These are phyloP conservation scores for Cercophora sp. DNA, from an alignment of 495 filamentous ascomycete species.

Conservation along the genomic window DNA sequence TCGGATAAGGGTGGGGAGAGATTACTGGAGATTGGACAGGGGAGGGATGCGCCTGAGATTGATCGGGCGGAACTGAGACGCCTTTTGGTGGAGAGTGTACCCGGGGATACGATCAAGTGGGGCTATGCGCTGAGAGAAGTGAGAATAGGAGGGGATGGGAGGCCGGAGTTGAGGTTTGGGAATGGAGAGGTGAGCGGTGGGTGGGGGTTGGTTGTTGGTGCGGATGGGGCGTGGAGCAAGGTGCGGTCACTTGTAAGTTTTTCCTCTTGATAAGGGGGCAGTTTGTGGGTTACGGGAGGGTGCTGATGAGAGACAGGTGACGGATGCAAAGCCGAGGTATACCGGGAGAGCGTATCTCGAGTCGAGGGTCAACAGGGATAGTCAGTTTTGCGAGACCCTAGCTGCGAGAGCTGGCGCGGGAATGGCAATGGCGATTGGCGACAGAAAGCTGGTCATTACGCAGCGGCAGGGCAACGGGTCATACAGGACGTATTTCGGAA, in stretches of 20 bases:
- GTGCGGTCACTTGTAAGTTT: constrained; percentile 26
- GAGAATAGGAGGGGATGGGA: constrained; percentile 11
- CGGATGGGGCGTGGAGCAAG: constrained; percentile 36
- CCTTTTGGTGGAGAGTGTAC: constrained; percentile 43
- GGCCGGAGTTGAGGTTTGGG: constrained; percentile 22
- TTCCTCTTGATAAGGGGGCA: not conserved
- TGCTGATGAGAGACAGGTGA: constrained; percentile 21
- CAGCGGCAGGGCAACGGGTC: constrained; percentile 26
- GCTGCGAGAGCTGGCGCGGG: constrained; percentile 18
- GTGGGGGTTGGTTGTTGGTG: constrained; percentile 30
- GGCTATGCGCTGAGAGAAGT: constrained; percentile 4
- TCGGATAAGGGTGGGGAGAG: constrained; percentile 23
- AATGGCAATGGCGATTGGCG: constrained; percentile 14
- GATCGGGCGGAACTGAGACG: constrained; percentile 40
- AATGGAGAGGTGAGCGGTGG: constrained; percentile 23
- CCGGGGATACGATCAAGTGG: constrained; percentile 31
- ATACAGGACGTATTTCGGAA: constrained; percentile 30
- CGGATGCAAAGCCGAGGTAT: constrained; percentile 24
- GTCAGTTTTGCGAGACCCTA: constrained; percentile 22
- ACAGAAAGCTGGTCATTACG: constrained; percentile 18
- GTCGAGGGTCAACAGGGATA: constrained; percentile 19
- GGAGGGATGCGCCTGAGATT: constrained; percentile 30
- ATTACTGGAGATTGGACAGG: constrained; percentile 14
- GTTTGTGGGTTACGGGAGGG: not conserved
- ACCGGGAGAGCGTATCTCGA: constrained; percentile 29